Conservation (phyloP, 768 basidiomycete genomes). For the Tephrocybe sp. region DNA sequence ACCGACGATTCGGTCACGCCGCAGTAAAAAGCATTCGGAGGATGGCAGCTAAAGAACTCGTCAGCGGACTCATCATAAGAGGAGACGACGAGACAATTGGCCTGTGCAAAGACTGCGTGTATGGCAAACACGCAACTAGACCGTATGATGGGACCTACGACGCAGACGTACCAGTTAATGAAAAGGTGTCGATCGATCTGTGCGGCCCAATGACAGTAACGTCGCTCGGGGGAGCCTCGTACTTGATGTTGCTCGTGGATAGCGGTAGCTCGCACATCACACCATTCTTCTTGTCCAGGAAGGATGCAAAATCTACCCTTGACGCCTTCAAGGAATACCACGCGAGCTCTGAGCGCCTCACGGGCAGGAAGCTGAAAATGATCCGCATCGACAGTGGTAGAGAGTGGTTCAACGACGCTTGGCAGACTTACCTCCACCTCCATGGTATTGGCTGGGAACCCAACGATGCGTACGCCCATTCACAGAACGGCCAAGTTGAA, state of each 20-base stretch:
- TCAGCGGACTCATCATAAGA: neutral
- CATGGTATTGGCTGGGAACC: neutral
- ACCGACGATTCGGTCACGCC: neutral
- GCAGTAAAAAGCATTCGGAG: neutral
- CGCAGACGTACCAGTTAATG: neutral
- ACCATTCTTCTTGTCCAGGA: neutral
- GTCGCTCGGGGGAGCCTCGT: no score
- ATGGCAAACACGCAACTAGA: neutral
- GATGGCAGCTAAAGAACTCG: neutral
- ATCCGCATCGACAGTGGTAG: neutral
- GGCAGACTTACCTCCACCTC: neutral
- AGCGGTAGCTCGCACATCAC: neutral
- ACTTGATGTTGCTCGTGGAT: no score
- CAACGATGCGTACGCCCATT: neutral
- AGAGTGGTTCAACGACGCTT: neutral
- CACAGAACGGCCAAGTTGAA: neutral
- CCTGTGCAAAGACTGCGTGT: neutral
- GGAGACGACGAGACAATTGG: neutral
- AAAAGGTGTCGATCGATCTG: neutral
- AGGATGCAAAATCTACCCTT: neutral
- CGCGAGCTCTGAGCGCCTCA: neutral
- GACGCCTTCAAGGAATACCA: neutral
- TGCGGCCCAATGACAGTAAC: no score
- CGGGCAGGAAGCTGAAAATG: neutral
- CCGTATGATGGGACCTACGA: neutral